phyloP scores from a whole-genome alignment of 306 rosid genomes.

The Trifolium dubium region DNA sequence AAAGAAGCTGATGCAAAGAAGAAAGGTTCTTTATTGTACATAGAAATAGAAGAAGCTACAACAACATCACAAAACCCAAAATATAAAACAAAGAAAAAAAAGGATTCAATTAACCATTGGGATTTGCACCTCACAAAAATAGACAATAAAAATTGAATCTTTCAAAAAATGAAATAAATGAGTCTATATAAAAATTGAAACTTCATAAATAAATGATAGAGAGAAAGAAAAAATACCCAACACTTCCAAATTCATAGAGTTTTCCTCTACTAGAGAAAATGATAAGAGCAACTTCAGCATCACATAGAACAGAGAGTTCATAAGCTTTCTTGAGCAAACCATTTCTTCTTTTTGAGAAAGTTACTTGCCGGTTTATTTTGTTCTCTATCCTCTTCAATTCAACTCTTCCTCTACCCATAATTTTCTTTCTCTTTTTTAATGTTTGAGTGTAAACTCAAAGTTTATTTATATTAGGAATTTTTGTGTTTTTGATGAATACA shows the following conservation, averaged over 20 bases:
- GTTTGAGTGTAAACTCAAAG: slow-evolving; percentile 33
- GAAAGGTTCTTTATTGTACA: slow-evolving; percentile 45
- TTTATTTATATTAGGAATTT: slow-evolving; percentile 34
- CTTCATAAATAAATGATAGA: slow-evolving; percentile 28
- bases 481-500: slow-evolving; percentile 10
- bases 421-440: slow-evolving; percentile 38
- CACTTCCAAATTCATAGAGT: slow-evolving; percentile 81
- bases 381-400: slow-evolving; percentile 89
- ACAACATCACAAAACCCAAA: slow-evolving; percentile 35
- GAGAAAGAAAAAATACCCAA: slow-evolving; percentile 55
- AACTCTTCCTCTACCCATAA: slow-evolving; percentile 82
- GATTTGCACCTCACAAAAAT: slow-evolving; percentile 50
- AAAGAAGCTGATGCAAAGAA: slow-evolving; percentile 53
- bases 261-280: slow-evolving; percentile 86
- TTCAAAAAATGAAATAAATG: not conserved
- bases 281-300: slow-evolving; percentile 68
- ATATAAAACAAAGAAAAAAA: slow-evolving; percentile 21
- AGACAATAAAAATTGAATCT: not conserved
- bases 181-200: not conserved
- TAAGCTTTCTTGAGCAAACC: slow-evolving; percentile 64
- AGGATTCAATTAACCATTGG: slow-evolving; percentile 41
- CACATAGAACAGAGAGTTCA: slow-evolving; percentile 59
- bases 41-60: not conserved
- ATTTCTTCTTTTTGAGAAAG: slow-evolving; percentile 62
- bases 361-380: slow-evolving; percentile 61